Conservation (phyloP, 176 grass and related monocot species). For the Poa annua region DNA sequence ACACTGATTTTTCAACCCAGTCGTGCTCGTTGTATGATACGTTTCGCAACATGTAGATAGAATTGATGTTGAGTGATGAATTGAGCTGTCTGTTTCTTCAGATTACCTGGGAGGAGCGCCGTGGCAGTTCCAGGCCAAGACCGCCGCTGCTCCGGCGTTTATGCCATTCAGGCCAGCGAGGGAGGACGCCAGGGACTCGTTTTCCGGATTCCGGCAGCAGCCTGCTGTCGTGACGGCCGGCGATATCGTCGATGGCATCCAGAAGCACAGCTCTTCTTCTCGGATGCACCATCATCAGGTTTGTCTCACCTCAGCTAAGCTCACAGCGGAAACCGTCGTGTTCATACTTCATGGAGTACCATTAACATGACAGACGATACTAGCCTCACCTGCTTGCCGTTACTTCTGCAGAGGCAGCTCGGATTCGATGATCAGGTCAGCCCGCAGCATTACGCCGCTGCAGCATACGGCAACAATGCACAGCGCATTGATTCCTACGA, state of each 20-base stretch:
- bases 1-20: background rate
- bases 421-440: conserved; percentile 19
- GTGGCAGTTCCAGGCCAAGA: conserved; percentile 63
- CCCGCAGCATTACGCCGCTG: conserved; percentile 33
- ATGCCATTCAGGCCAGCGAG: conserved; percentile 56
- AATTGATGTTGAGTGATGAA: background rate
- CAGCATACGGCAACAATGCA: conserved; percentile 13
- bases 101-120: conserved; percentile 47
- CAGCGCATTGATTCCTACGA: conserved; percentile 39
- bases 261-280: conserved; percentile 32
- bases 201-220: conserved; percentile 56
- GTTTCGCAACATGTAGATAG: background rate
- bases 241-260: conserved; percentile 43
- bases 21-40: background rate
- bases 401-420: conserved; percentile 44
- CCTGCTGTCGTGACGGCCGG: background rate
- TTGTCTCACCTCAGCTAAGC: background rate
- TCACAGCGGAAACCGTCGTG: background rate
- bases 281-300: conserved; percentile 59
- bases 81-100: conserved; percentile 22
- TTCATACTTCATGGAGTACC: background rate
- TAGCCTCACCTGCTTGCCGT: background rate
- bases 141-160: conserved; percentile 43
- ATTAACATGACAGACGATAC: background rate
- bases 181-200: conserved; percentile 49